These are phyloP conservation scores for Tylopilus subfusipes DNA, from an alignment of 768 basidiomycete genomes.

Conservation along the genomic window DNA sequence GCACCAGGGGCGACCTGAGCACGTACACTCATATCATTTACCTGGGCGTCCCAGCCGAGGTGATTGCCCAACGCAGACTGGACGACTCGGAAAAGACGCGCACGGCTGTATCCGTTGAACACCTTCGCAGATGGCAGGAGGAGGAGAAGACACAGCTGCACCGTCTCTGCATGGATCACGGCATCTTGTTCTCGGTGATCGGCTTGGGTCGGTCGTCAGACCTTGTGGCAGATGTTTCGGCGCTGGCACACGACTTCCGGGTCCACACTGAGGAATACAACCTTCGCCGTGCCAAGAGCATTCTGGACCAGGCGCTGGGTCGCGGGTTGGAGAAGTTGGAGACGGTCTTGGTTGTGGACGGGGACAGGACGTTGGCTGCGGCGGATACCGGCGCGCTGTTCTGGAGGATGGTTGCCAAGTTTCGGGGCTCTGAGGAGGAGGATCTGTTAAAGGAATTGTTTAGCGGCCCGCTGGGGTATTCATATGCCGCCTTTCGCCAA, in stretches of 20 bases:
- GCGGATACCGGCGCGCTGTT: constrained; percentile 11
- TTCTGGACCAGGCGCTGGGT: constrained; percentile 14
- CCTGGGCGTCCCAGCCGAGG: constrained; percentile 8
- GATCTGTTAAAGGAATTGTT: constrained; percentile 11
- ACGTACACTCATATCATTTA: constrained; percentile 17
- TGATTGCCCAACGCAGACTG: constrained; percentile 15
- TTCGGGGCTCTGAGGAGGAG: constrained; percentile 10
- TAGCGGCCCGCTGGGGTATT: constrained; percentile 12
- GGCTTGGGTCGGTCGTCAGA: constrained; percentile 9
- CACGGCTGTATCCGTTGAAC: constrained; percentile 8
- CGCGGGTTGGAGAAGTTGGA: constrained; percentile 11
- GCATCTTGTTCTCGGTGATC: constrained; percentile 14
- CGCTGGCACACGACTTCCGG: constrained; percentile 9
- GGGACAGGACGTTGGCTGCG: constrained; percentile 10
- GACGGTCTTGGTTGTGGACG: constrained; percentile 11
- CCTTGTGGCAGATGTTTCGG: constrained; percentile 13
- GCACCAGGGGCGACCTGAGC: constrained; percentile 14
- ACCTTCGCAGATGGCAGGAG: constrained; percentile 15
- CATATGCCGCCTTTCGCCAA: constrained; percentile 13
- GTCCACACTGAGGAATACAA: constrained; percentile 12
- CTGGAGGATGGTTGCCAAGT: constrained; percentile 11
- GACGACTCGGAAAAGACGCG: constrained; percentile 7
- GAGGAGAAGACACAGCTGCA: constrained; percentile 12
- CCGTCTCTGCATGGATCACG: constrained; percentile 16
- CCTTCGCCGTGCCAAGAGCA: constrained; percentile 11